Conservation (phyloP, 192 early-diverging fungal species). For the Coemansia guatemalensis region DNA sequence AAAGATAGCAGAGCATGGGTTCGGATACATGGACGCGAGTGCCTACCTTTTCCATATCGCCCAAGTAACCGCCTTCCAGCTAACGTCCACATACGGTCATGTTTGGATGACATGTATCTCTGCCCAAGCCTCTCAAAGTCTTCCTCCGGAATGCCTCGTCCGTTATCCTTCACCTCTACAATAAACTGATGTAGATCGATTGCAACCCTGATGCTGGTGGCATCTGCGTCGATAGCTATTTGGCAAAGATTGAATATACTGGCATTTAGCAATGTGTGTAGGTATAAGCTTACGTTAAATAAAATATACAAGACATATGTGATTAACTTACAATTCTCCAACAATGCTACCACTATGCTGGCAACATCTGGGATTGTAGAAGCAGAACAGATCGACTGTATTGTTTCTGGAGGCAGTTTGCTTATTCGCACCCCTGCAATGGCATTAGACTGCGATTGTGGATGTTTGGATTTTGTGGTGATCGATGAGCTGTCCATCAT, state of each 20-base stretch:
- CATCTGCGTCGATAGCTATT: slow-evolving; percentile 42
- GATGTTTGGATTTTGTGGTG: neutral
- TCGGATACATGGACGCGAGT: too few species aligned
- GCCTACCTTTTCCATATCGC: slow-evolving; percentile 36
- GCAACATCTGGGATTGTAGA: slow-evolving; percentile 26
- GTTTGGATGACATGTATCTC: slow-evolving; percentile 34
- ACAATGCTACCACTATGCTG: slow-evolving; percentile 24
- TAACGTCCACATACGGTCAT: neutral
- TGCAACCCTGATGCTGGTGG: slow-evolving; percentile 27
- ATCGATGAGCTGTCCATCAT: neutral
- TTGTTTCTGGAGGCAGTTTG: neutral
- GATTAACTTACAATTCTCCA: slow-evolving; percentile 37
- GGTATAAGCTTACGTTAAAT: neutral
- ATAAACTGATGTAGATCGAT: slow-evolving; percentile 16
- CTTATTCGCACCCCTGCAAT: neutral
- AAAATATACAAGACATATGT: neutral
- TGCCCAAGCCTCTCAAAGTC: slow-evolving; percentile 23
- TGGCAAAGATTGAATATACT: neutral
- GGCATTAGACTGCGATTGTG: neutral
- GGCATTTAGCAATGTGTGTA: neutral
- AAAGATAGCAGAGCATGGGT: neutral
- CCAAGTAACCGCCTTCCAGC: slow-evolving; percentile 10
- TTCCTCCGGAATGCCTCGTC: slow-evolving; percentile 19
- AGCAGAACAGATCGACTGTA: slow-evolving; percentile 23
- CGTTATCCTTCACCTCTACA: slow-evolving; percentile 34